A percentile compares a stretch with the other conserved stretches of the same genome.
These are phyloP conservation scores for Sporopachydermia quercuum DNA, from an alignment of 805 yeast species.

Conservation along the genomic window DNA sequence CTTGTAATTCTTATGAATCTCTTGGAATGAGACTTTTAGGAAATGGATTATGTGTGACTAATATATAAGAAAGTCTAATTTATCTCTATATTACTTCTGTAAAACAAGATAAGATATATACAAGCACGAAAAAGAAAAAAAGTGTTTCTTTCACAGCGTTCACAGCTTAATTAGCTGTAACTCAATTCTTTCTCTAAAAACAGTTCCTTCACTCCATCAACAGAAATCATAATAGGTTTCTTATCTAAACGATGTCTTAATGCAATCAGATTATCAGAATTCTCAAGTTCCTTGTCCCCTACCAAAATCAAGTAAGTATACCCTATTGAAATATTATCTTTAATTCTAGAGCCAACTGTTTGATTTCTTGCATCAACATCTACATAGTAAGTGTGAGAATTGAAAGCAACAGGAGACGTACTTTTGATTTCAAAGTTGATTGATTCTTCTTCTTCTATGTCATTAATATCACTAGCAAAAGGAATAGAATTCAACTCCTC, in stretches of 20 bases:
- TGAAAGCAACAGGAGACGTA: slow-evolving; percentile 34
- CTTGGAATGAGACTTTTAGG: too few relatives aligned
- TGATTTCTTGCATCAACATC: slow-evolving; percentile 66
- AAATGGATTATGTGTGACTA: too few relatives aligned
- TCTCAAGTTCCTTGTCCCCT: slow-evolving; percentile 70
- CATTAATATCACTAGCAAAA: background rate
- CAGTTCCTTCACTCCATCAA: slow-evolving; percentile 34
- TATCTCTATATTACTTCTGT: too few relatives aligned
- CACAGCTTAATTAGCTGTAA: too few relatives aligned
- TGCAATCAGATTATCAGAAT: slow-evolving; percentile 33
- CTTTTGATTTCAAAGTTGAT: background rate
- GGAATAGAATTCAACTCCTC: background rate
- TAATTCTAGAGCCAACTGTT: slow-evolving; percentile 67
- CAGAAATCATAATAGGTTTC: slow-evolving; percentile 24
- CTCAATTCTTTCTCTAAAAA: too few relatives aligned
- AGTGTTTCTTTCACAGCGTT: too few relatives aligned
- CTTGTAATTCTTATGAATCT: too few relatives aligned
- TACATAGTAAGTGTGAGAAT: slow-evolving; percentile 48
- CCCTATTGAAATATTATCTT: slow-evolving; percentile 61
- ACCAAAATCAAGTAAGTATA: slow-evolving; percentile 71
- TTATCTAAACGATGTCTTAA: slow-evolving; percentile 44
- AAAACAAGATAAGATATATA: too few relatives aligned
- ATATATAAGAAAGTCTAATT: too few relatives aligned
- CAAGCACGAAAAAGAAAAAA: too few relatives aligned
- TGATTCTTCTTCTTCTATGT: slow-evolving; percentile 3